Conservation (phyloP, 2,329 filamentous ascomycete species). For the Stagonosporopsis chrysanthemi region DNA sequence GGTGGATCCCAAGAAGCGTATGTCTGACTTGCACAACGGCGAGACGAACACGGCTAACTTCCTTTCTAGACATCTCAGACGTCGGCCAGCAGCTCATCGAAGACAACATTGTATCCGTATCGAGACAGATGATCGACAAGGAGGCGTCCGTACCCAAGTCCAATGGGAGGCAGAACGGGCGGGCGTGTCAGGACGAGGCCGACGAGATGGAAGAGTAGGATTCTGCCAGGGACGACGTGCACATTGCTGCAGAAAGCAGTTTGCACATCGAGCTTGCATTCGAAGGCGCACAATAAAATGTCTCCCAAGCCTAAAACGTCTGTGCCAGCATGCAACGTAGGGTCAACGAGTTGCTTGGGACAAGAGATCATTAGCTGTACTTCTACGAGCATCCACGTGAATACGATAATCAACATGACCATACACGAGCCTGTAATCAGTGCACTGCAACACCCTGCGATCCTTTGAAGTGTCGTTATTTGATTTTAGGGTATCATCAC, state of each 20-base stretch:
- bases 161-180: slow-evolving; percentile 38
- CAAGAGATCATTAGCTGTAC: not conserved
- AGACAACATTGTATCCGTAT: slow-evolving; percentile 99
- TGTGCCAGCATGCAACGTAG: not conserved
- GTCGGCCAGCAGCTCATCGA: slow-evolving; percentile 97
- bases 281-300: not conserved
- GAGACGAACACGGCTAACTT: slow-evolving; percentile 26
- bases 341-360: not conserved
- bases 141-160: slow-evolving; percentile 84
- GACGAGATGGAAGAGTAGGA: slow-evolving; percentile 48
- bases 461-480: not conserved
- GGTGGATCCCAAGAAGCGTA: slow-evolving; percentile 96
- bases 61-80: slow-evolving; percentile 76
- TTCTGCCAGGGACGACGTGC: slow-evolving; percentile 3
- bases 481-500: slow-evolving; percentile 2
- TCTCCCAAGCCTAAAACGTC: not conserved
- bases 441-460: not conserved
- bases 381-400: slow-evolving; percentile 17
- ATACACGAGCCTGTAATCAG: not conserved
- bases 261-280: slow-evolving; percentile 12
- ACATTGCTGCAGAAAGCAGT: slow-evolving; percentile 4
- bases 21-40: slow-evolving; percentile 33
- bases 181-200: slow-evolving; percentile 38
- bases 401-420: slow-evolving; percentile 19
- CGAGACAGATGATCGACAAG: slow-evolving; percentile 99